Evolutionary conservation across 805 yeast species (phyloP).

Genomic region (Candida maris): DNA sequence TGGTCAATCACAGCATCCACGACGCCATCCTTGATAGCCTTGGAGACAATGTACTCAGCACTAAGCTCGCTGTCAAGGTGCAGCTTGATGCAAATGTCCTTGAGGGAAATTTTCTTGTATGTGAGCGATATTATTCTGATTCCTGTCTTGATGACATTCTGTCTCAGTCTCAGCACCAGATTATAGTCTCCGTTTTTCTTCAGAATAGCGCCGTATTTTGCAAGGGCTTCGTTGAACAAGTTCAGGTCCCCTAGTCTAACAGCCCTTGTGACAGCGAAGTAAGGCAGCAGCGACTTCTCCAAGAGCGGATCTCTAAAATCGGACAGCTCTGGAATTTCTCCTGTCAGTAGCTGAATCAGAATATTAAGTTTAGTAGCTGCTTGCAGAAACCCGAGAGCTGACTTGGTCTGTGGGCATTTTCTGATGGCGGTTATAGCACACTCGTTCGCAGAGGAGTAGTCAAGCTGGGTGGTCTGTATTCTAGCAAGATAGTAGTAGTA

Average conservation of each 20-base stretch:
- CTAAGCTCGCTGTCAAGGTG: slow-evolving; percentile 91
- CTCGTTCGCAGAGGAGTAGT: slow-evolving; percentile 87
- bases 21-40: slow-evolving; percentile 95
- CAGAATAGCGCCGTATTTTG: slow-evolving; percentile 57
- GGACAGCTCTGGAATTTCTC: slow-evolving; percentile 90
- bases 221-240: slow-evolving; percentile 68
- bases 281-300: slow-evolving; percentile 67
- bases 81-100: slow-evolving; percentile 89
- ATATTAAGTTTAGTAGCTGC: slow-evolving; percentile 85
- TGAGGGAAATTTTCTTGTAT: slow-evolving; percentile 84
- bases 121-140: slow-evolving; percentile 88
- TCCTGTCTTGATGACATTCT: slow-evolving; percentile 97
- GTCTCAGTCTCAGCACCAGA: slow-evolving; percentile 83
- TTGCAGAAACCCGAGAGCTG: slow-evolving; percentile 84
- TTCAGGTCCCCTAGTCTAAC: slow-evolving; percentile 89
- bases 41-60: slow-evolving; percentile 95
- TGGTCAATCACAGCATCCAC: slow-evolving; percentile 93
- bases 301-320: slow-evolving; percentile 64
- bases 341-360: slow-evolving; percentile 87
- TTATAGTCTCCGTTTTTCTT: slow-evolving; percentile 78
- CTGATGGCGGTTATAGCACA: slow-evolving; percentile 91
- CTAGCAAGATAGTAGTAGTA: slow-evolving; percentile 89
- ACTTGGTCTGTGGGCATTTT: slow-evolving; percentile 88
- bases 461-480: slow-evolving; percentile 86
- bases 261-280: slow-evolving; percentile 83